phyloP scores from a whole-genome alignment of 768 basidiomycete genomes.

The Russula dissimulans region DNA sequence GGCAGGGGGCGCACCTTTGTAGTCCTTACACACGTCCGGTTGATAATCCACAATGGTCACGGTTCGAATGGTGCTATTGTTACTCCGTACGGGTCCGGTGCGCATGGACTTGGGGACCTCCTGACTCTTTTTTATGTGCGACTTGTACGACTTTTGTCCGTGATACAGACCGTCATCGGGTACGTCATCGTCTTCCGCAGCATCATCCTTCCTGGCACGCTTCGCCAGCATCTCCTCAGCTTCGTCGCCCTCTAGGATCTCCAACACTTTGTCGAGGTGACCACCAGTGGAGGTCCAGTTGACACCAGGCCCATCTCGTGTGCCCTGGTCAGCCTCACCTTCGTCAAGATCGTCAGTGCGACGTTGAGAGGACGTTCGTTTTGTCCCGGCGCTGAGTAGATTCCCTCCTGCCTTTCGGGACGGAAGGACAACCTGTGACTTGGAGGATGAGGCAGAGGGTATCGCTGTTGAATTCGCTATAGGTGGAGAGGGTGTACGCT shows the following conservation, averaged over 20 bases:
- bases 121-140: slow-evolving; percentile 71
- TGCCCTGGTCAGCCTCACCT: slow-evolving; percentile 45
- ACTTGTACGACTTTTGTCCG: slow-evolving; percentile 74
- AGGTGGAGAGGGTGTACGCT: slow-evolving; percentile 63
- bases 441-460: slow-evolving; percentile 30
- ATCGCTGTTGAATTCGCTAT: slow-evolving; percentile 52
- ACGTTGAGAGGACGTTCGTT: slow-evolving; percentile 46
- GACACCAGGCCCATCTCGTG: slow-evolving; percentile 47
- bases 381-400: slow-evolving; percentile 71
- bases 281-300: slow-evolving; percentile 74
- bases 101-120: slow-evolving; percentile 85
- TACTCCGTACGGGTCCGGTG: slow-evolving; percentile 68
- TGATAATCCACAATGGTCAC: slow-evolving; percentile 97
- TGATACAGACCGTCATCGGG: slow-evolving; percentile 82
- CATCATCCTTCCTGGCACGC: slow-evolving; percentile 46
- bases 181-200: slow-evolving; percentile 48
- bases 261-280: slow-evolving; percentile 60
- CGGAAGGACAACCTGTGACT: slow-evolving; percentile 72
- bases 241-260: slow-evolving; percentile 78
- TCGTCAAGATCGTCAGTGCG: slow-evolving; percentile 42
- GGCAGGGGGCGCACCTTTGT: slow-evolving; percentile 66
- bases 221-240: slow-evolving; percentile 69
- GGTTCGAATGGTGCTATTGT: slow-evolving; percentile 72
- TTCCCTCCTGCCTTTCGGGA: slow-evolving; percentile 57
- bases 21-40: slow-evolving; percentile 98